phyloP scores from a whole-genome alignment of 495 filamentous ascomycete species.

The Penicillium mononematosum region DNA sequence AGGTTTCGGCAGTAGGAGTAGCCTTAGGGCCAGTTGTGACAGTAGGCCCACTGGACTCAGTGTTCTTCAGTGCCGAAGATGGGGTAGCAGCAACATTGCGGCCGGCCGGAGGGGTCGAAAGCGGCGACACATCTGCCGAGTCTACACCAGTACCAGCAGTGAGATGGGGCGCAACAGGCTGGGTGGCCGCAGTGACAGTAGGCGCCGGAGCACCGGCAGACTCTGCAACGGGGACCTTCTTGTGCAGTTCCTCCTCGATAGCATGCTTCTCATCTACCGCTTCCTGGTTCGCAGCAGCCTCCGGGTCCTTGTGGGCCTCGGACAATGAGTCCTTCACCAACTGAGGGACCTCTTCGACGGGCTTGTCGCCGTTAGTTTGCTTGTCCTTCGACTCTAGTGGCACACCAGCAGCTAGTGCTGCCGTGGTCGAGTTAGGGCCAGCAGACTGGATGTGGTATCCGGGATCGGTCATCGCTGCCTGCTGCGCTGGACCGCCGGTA shows the following conservation, averaged over 20 bases:
- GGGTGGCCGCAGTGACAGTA: constrained; percentile 44
- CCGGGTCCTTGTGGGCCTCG: constrained; percentile 61
- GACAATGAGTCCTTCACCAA: constrained; percentile 71
- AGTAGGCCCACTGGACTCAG: constrained; percentile 24
- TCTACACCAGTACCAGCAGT: constrained; percentile 24
- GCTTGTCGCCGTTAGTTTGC: constrained; percentile 43
- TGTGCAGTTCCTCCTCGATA: constrained; percentile 66
- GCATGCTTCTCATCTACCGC: constrained; percentile 77
- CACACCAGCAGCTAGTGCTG: constrained; percentile 65
- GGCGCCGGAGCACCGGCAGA: constrained; percentile 55
- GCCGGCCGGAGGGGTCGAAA: constrained; percentile 36
- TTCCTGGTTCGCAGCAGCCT: constrained; percentile 65
- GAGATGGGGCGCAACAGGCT: constrained; percentile 40
- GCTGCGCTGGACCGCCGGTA: constrained; percentile 28
- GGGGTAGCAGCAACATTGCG: constrained; percentile 17
- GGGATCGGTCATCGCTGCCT: constrained; percentile 39
- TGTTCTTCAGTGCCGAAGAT: constrained; percentile 14
- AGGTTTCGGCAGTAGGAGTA: constrained; percentile 19
- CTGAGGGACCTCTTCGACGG: constrained; percentile 60
- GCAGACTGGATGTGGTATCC: constrained; percentile 66
- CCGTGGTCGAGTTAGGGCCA: constrained; percentile 68
- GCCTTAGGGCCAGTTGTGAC: constrained; percentile 39
- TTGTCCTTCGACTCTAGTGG: constrained; percentile 61
- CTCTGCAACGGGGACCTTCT: constrained; percentile 50
- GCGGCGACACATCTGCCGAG: constrained; percentile 46